Conservation (phyloP, 2,329 filamentous ascomycete genomes). For the Botrytis paeoniae region DNA sequence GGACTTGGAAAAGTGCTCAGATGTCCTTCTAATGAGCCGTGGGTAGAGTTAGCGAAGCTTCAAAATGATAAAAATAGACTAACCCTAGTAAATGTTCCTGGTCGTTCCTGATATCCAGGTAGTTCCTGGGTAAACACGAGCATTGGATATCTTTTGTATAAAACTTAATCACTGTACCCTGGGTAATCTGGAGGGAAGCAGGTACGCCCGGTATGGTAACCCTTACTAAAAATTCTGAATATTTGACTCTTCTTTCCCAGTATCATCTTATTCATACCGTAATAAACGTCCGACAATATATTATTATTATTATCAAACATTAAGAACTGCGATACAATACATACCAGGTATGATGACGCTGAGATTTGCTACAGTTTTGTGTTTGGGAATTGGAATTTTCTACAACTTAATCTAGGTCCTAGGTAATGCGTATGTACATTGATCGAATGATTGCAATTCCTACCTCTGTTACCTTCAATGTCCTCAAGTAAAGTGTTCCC, state of each 20-base stretch:
- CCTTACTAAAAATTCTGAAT: neutral
- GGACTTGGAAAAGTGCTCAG: neutral
- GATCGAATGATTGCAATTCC: neutral
- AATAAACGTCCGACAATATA: neutral
- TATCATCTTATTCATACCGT: neutral
- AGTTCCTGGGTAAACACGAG: neutral
- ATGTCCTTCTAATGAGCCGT: constrained; percentile 6
- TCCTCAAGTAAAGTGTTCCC: neutral
- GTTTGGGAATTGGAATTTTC: neutral
- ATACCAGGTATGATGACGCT: neutral
- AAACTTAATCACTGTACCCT: neutral
- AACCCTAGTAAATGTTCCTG: neutral
- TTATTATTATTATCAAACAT: neutral
- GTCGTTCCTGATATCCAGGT: neutral
- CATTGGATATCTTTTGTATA: neutral
- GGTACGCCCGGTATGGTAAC: neutral
- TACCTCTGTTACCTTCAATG: neutral
- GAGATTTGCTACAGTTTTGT: neutral
- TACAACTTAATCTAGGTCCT: neutral
- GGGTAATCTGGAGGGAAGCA: neutral
- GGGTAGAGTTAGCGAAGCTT: neutral
- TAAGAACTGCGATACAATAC: neutral
- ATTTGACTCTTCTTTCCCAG: neutral
- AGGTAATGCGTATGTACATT: neutral
- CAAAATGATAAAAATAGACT: neutral